A percentile compares a stretch with the other conserved stretches of the same genome.
phyloP scores from a whole-genome alignment of 2,329 filamentous ascomycete genomes.

The Nothophoma quercina region DNA sequence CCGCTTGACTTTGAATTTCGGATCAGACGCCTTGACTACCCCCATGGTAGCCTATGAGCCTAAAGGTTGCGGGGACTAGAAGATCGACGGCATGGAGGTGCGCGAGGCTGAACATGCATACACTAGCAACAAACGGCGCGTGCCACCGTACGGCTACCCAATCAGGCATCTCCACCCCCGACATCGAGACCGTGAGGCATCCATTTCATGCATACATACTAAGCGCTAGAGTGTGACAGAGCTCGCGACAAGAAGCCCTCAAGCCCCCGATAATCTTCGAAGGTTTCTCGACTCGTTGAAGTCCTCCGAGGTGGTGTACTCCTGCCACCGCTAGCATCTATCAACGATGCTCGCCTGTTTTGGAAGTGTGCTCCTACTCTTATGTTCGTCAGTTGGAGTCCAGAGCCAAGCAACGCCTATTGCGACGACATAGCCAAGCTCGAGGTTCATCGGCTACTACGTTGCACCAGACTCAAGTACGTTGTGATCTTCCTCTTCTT shows the following conservation, averaged over 20 bases:
- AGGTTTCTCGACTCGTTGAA: too few species aligned
- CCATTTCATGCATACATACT: neutral
- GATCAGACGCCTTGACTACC: neutral
- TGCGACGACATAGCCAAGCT: neutral
- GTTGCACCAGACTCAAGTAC: neutral
- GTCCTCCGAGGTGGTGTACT: too few species aligned
- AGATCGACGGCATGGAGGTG: neutral
- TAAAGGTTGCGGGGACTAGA: too few species aligned
- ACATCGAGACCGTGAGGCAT: neutral
- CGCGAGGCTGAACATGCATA: neutral
- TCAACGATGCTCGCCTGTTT: too few species aligned
- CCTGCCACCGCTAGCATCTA: too few species aligned
- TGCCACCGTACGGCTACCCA: too few species aligned
- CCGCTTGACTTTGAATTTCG: neutral
- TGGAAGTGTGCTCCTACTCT: too few species aligned
- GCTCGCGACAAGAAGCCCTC: neutral
- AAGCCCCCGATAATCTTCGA: too few species aligned
- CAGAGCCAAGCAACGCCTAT: neutral
- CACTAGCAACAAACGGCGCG: neutral
- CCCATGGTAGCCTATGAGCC: too few species aligned
- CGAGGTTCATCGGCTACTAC: neutral
- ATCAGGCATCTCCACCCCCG: neutral
- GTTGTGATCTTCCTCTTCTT: neutral
- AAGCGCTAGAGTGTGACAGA: too few species aligned
- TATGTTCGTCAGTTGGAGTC: too few species aligned